These are phyloP conservation scores for Podospora pseudocomata DNA, from an alignment of 495 filamentous ascomycete genomes.

Conservation along the genomic window DNA sequence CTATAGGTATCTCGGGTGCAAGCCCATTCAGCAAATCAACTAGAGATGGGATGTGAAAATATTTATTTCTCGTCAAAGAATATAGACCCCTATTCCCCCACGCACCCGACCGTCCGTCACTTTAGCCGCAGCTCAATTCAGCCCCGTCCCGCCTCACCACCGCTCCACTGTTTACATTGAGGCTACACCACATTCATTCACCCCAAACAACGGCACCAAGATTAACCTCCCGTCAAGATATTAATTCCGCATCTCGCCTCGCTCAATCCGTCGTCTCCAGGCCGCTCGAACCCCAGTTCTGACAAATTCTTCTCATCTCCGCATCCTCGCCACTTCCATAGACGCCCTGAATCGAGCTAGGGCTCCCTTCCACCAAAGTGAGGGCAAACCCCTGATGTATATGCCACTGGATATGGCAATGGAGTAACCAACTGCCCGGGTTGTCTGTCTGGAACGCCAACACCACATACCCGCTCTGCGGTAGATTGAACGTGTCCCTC, in stretches of 20 bases:
- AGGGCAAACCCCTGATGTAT: conserved; percentile 16
- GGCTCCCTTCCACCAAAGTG: background rate
- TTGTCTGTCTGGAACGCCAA: conserved; percentile 48
- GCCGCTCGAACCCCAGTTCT: background rate
- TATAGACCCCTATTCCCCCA: background rate
- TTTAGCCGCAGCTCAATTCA: background rate
- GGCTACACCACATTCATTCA: background rate
- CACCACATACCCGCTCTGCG: conserved; percentile 34
- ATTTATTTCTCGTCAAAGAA: background rate
- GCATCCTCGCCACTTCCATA: background rate
- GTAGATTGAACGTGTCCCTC: conserved; percentile 41
- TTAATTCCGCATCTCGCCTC: background rate
- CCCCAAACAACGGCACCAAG: background rate
- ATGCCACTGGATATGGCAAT: conserved; percentile 54
- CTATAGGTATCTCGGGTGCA: too few species aligned
- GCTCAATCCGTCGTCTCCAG: background rate
- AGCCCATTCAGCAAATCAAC: too few species aligned
- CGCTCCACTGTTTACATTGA: background rate
- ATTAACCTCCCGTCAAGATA: background rate
- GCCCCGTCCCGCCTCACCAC: background rate
- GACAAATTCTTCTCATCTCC: background rate
- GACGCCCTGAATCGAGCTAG: background rate
- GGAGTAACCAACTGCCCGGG: conserved; percentile 44
- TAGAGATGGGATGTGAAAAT: background rate
- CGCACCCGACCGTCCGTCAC: background rate